Percentiles rank a stretch among this genome's conserved stretches.
Evolutionary conservation across 352 stramenopile genomes (phyloP).

Genomic region (Pythium diclinum): DNA sequence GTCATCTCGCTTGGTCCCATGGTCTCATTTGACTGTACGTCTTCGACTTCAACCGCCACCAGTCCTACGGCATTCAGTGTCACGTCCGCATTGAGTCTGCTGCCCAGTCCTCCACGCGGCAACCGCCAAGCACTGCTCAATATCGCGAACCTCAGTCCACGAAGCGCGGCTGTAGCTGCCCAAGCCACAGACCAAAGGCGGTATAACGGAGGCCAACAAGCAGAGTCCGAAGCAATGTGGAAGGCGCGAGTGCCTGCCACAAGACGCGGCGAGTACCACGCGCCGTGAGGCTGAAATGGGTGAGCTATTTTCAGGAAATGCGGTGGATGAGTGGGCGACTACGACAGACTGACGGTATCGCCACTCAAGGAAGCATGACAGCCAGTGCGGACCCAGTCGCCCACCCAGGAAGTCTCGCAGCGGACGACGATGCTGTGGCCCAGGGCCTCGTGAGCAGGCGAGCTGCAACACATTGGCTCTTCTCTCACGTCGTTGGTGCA

Average conservation of each 20-base stretch:
- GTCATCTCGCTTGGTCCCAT: neutral
- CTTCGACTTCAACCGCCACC: neutral
- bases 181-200: neutral
- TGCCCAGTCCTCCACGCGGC: conserved; percentile 8
- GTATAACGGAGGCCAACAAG: neutral
- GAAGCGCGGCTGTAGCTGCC: neutral
- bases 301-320: conserved; percentile 1
- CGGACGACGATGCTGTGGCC: neutral
- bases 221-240: conserved; percentile 12
- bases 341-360: neutral
- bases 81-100: neutral
- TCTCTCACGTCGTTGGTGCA: conserved; percentile 28
- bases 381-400: neutral
- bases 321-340: too few species aligned
- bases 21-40: conserved; percentile 10
- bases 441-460: conserved; percentile 14
- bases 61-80: neutral
- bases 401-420: neutral
- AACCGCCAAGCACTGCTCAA: conserved; percentile 12
- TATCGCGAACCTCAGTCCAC: conserved; percentile 16
- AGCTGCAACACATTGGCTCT: conserved; percentile 35
- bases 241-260: conserved; percentile 9
- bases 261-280: conserved; percentile 9
- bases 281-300: neutral
- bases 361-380: neutral